Evolutionary conservation across 2,329 filamentous ascomycete species (phyloP).

Genomic region (Aquanectria penicillioides): DNA sequence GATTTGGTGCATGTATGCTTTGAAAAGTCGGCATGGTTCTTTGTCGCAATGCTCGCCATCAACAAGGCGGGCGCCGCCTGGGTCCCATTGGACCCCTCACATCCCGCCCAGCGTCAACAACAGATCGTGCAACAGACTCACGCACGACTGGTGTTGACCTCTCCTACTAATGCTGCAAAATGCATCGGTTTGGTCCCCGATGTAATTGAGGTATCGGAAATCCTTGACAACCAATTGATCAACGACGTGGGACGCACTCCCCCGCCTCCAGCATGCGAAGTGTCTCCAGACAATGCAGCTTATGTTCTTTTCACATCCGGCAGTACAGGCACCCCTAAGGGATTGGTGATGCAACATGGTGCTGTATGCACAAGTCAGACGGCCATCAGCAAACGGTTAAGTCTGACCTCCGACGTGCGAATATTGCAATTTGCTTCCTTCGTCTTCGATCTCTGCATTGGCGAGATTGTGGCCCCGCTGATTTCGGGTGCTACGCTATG

Average conservation of each 20-base stretch:
- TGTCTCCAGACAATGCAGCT: not conserved
- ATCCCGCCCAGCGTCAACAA: not conserved
- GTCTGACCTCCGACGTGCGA: not conserved
- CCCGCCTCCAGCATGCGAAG: not conserved
- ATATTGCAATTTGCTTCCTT: conserved; percentile 6
- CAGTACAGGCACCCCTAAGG: conserved; percentile 1
- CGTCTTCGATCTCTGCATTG: conserved; percentile 6
- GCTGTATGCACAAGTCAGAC: conserved; percentile 5
- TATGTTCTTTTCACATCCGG: conserved; percentile 13
- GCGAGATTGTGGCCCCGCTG: not conserved
- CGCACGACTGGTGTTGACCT: not conserved
- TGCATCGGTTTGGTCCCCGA: no score
- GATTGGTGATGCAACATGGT: conserved; percentile 26
- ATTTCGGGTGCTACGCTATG: not conserved
- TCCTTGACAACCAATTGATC: not conserved
- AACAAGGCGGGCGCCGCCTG: not conserved
- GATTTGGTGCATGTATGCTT: conserved; percentile 19
- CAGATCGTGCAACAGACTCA: not conserved
- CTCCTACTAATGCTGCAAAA: not conserved
- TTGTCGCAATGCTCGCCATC: not conserved
- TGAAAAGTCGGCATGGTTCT: conserved; percentile 7
- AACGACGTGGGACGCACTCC: not conserved
- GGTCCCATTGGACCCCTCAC: not conserved
- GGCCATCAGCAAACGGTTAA: not conserved
- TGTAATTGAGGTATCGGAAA: no score